phyloP scores from a whole-genome alignment of 1,139 yeast genomes.

The Scheffersomyces quercinus region DNA sequence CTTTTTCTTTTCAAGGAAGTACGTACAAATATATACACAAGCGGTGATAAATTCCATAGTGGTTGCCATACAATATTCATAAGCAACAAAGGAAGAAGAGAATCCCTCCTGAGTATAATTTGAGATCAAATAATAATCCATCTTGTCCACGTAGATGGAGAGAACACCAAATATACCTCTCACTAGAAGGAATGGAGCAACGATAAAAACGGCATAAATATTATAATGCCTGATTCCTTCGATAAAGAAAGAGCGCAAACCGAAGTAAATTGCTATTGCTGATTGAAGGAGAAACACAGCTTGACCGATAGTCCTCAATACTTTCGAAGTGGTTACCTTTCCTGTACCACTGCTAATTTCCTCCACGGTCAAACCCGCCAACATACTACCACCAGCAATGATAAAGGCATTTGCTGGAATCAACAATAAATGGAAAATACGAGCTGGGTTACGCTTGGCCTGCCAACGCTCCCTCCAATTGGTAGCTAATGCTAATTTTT shows the following conservation, averaged over 20 bases:
- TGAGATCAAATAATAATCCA: conserved; percentile 31
- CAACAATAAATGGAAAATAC: conserved; percentile 24
- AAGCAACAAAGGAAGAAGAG: conserved; percentile 23
- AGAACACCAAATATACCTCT: conserved; percentile 36
- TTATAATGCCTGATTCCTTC: conserved; percentile 8
- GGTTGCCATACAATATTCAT: conserved; percentile 38
- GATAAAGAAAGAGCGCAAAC: conserved; percentile 6
- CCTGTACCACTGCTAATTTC: conserved; percentile 4
- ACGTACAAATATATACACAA: conserved; percentile 17
- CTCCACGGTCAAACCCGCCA: conserved; percentile 24
- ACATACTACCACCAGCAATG: conserved; percentile 36
- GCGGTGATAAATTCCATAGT: conserved; percentile 38
- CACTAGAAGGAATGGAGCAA: conserved; percentile 28
- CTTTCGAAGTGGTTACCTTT: conserved; percentile 23
- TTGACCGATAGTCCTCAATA: conserved; percentile 36
- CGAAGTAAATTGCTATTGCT: conserved; percentile 15
- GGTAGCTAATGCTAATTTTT: background rate
- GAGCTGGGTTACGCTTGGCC: conserved; percentile 4
- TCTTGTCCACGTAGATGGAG: conserved; percentile 26
- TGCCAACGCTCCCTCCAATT: background rate
- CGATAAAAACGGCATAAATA: conserved; percentile 19
- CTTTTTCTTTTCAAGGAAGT: conserved; percentile 11
- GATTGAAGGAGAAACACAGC: conserved; percentile 28
- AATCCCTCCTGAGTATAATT: conserved; percentile 26
- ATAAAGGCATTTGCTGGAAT: conserved; percentile 36